phyloP scores from a whole-genome alignment of 129 eudicot genomes.

The Silybum marianum region DNA sequence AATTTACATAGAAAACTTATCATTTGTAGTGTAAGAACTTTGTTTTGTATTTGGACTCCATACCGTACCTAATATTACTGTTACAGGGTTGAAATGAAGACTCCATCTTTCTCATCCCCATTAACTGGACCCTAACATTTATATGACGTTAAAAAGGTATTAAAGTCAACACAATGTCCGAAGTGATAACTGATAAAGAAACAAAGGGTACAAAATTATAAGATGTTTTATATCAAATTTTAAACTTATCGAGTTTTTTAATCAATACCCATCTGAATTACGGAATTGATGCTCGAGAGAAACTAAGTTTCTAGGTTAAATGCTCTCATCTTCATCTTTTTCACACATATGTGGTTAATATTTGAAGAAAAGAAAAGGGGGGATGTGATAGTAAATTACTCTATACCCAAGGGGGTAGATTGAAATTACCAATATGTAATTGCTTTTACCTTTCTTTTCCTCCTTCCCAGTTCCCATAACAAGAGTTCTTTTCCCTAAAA shows the following conservation, averaged over 20 bases:
- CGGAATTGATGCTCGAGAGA: not conserved
- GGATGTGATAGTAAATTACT: not conserved
- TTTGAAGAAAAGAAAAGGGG: not conserved
- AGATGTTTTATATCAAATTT: not conserved
- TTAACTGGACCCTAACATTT: not conserved
- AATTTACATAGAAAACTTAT: not conserved
- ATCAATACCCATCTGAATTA: not conserved
- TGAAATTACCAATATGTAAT: not conserved
- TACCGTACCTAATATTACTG: not conserved
- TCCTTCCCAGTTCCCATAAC: not conserved
- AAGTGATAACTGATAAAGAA: not conserved
- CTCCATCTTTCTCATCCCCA: not conserved
- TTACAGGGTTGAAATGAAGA: not conserved
- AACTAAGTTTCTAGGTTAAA: not conserved
- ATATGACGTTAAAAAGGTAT: not conserved
- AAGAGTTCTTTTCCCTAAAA: not conserved
- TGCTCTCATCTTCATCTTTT: not conserved
- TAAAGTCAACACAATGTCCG: not conserved
- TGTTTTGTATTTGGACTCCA: not conserved
- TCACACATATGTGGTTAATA: not conserved
- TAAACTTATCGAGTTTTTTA: not conserved
- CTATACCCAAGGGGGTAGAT: not conserved
- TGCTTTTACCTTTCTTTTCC: conserved; percentile 1
- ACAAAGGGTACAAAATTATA: not conserved
- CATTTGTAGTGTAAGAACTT: not conserved